phyloP scores from a whole-genome alignment of 116 monocot genomes.

The Trichopus zeylanicus region DNA sequence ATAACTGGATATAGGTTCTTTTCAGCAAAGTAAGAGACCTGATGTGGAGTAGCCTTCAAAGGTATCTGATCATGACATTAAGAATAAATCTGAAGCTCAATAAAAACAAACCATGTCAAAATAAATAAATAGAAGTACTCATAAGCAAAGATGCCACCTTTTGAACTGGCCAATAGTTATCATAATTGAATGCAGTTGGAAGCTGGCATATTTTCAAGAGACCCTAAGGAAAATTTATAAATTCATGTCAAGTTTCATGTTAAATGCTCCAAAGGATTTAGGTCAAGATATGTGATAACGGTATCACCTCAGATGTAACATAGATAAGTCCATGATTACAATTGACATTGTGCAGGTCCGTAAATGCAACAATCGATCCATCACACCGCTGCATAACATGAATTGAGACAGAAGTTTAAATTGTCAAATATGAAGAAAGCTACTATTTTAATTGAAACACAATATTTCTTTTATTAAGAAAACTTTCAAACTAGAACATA shows the following conservation, averaged over 20 bases:
- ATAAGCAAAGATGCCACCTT: conserved; percentile 42
- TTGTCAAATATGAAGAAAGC: no score
- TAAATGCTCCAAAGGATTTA: background rate
- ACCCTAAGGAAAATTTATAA: conserved; percentile 38
- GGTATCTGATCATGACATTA: conserved; percentile 47
- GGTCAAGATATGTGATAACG: background rate
- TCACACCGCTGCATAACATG: conserved; percentile 67
- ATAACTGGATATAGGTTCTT: conserved; percentile 86
- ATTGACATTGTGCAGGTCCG: conserved; percentile 93
- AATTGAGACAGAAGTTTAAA: background rate
- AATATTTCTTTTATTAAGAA: no score
- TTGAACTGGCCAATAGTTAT: conserved; percentile 91
- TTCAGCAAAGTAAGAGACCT: conserved; percentile 84
- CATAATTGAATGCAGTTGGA: conserved; percentile 74
- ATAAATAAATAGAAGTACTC: background rate
- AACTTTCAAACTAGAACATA: no score
- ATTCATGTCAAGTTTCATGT: background rate
- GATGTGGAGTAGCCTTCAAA: conserved; percentile 90
- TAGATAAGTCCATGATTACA: conserved; percentile 96
- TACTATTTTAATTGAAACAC: no score
- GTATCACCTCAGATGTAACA: conserved; percentile 90
- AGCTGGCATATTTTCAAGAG: conserved; percentile 92
- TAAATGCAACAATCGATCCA: conserved; percentile 76
- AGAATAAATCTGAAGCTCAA: background rate
- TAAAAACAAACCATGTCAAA: background rate